These are phyloP conservation scores for Nyssa sinensis DNA, from an alignment of 148 eudicot genomes.

Conservation along the genomic window DNA sequence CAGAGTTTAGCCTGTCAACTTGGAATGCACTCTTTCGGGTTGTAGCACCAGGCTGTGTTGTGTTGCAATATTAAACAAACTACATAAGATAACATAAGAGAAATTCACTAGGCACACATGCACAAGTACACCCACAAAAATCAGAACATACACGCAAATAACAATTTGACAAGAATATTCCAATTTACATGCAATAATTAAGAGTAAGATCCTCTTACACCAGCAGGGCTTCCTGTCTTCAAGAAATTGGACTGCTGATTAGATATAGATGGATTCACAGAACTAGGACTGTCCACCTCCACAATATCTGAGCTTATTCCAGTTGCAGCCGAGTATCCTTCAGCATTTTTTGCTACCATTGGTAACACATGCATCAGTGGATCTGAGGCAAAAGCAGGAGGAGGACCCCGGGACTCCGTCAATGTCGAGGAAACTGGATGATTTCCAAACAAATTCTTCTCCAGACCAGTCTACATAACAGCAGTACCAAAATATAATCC, in stretches of 20 bases:
- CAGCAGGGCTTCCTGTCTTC: constrained; percentile 69
- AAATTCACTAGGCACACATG: neutral
- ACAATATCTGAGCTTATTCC: constrained; percentile 55
- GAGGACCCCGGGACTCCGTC: constrained; percentile 55
- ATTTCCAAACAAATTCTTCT: constrained; percentile 84
- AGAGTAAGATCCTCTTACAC: constrained; percentile 51
- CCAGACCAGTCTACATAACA: constrained; percentile 78
- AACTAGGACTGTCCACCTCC: constrained; percentile 68
- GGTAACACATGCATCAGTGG: constrained; percentile 52
- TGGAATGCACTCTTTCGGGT: constrained; percentile 72
- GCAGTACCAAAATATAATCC: neutral
- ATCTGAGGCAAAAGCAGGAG: constrained; percentile 69
- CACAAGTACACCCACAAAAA: neutral
- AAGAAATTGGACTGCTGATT: constrained; percentile 55
- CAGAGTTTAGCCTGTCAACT: constrained; percentile 87
- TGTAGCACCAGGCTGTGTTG: constrained; percentile 81
- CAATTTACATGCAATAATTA: neutral
- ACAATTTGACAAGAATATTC: neutral
- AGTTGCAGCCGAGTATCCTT: constrained; percentile 21
- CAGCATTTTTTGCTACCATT: constrained; percentile 22
- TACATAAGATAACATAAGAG: neutral
- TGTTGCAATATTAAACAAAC: constrained; percentile 11
- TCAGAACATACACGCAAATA: neutral
- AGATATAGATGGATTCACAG: constrained; percentile 32
- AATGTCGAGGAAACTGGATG: constrained; percentile 59